Evolutionary conservation across 495 filamentous ascomycete genomes (phyloP), one percentile per base, ranked within the genome.

Genomic region (Hyphodiscus hymeniophilus): DNA sequence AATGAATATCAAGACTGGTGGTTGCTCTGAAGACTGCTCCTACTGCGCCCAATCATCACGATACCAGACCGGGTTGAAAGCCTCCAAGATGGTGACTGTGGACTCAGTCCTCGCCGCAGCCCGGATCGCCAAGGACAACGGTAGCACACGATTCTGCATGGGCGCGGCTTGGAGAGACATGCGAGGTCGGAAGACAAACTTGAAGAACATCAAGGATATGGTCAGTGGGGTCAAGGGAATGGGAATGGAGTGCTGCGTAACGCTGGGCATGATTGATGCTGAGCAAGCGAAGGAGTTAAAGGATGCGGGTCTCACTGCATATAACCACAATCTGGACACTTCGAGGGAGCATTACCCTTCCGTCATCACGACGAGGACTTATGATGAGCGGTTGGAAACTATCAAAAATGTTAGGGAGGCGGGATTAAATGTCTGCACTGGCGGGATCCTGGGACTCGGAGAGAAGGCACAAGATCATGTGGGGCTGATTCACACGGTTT

Each of bases 1-100:
- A 44, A 89, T 91, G 82, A 91, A 89, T 73, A 94, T 94, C 73
- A 94, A 92, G 56, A 91, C 86, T n/a, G 87, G 87, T 39, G 87
- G 87, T 21, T 94, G 87, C 64, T 81, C 74, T 59, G 87, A 91
- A 62, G 87, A 94, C 67, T 94, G 87, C 61, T 83, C 80, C 23
- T 94, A 91, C 72, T 94, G 87, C 63, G 85, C 87, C 7, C 87
- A 94, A 63, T 89, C 85, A 7, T 85, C 82, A 15, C 81, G 83
- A 34, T 81, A 94, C 71, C 62, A 77, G 38, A 91, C 87, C 3
- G 87, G 87, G 8, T 70, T 91, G 11, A 76, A 83, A 56, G 85
- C 87, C 6, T 83, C 82, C 38, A 87, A 86, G 54, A 76, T 90
- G 67, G 77, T 77, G 40, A 73, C 76, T 8, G 85, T 91, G 38